Base-by-base conservation (phyloP, 1,284 basidiomycete species). In the Mycocalia duriaeana region DNA sequence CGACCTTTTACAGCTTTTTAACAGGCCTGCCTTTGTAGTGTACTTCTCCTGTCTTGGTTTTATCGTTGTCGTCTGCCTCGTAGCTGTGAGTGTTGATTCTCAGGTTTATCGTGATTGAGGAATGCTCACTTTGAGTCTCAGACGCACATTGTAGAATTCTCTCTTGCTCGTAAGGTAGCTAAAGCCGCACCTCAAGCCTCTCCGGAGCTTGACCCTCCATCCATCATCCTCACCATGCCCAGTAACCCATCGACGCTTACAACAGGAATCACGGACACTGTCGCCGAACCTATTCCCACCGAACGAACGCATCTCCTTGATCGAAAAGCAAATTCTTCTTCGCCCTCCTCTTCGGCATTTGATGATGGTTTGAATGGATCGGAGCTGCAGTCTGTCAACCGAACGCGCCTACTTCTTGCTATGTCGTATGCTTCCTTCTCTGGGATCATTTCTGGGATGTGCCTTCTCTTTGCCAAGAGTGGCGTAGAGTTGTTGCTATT, bases 391-490 rank as follows among this genome's bases (percentile, higher is more conserved):
- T 57, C 63, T 26, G 57, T 62, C 31, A 61, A 71, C 55, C 76
- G 76, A 24, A 85, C 80, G 2, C 78, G 82, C 6, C 68, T 91
- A 1, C 69, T 87, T 39, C 71, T 94, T 19, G 89, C 92, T 2
- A 77, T 95, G 35, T 90, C 91, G 0, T 98, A 93, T 63, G 89
- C 92, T 7, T 91, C 91, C 1, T 82, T 86, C 37, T 92, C 89
- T 2, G 94, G 94, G 0, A 93, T 92, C n/a, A 73, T 97, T 14
- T 92, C 89, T 1, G 94, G 94, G 23, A 88, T 96, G 77, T 96
- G 93, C 60, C 72, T 98, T 34, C 73, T 98, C 5, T 89, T 97
- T 51, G 94, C 94, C 25, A 98, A 98, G 71, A 91, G 90, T 45
- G 93, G 91, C 2, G 89, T 96, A 8, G 93, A 96, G 67, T 74